phyloP scores from a whole-genome alignment of 1,284 basidiomycete species.

The Exsudoporus floridanus region DNA sequence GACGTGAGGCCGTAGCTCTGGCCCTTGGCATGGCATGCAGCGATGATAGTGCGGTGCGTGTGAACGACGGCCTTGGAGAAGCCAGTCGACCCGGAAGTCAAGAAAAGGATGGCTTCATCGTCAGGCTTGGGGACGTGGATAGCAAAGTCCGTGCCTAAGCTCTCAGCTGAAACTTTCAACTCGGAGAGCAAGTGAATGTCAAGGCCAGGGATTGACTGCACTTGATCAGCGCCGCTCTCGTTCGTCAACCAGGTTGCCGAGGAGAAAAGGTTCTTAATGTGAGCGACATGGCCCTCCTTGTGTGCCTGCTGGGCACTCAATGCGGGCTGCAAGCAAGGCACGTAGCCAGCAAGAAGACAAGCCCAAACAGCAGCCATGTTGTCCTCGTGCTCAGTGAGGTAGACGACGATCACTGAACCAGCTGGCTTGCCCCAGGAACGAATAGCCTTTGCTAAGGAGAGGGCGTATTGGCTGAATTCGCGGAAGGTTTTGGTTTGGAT shows the following conservation, averaged over 20 bases:
- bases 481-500: slow-evolving; percentile 32
- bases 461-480: slow-evolving; percentile 20
- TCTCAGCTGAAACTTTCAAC: slow-evolving; percentile 8
- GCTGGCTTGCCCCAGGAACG: slow-evolving; percentile 24
- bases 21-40: slow-evolving; percentile 30
- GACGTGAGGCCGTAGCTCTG: slow-evolving; percentile 26
- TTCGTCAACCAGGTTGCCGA: slow-evolving; percentile 36
- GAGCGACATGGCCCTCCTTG: slow-evolving; percentile 32
- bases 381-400: slow-evolving; percentile 35
- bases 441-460: slow-evolving; percentile 20
- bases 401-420: slow-evolving; percentile 32
- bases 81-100: slow-evolving; percentile 31
- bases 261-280: slow-evolving; percentile 29
- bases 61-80: slow-evolving; percentile 33
- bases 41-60: slow-evolving; percentile 25
- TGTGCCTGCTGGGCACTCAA: slow-evolving; percentile 35
- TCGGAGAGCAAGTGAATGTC: slow-evolving; percentile 31
- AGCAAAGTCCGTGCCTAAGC: slow-evolving; percentile 10
- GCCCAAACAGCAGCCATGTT: slow-evolving; percentile 38
- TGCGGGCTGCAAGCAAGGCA: slow-evolving; percentile 34
- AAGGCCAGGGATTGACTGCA: slow-evolving; percentile 28
- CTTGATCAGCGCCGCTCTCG: slow-evolving; percentile 31
- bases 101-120: slow-evolving; percentile 29
- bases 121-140: slow-evolving; percentile 23
- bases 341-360: slow-evolving; percentile 30